phyloP scores from a whole-genome alignment of 768 basidiomycete species.

The Collybia sordida region DNA sequence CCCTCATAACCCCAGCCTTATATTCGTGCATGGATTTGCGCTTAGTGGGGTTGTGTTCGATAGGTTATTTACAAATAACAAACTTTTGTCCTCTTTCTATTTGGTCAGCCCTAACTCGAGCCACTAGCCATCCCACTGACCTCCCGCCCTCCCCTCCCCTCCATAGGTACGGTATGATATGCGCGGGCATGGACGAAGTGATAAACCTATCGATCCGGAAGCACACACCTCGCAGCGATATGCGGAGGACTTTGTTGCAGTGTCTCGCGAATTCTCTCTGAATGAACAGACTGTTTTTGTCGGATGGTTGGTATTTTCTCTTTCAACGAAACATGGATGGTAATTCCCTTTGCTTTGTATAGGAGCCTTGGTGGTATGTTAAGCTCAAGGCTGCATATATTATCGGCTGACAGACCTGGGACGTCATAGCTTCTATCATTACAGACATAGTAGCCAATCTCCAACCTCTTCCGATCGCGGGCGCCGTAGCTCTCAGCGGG shows the following conservation, averaged over 20 bases:
- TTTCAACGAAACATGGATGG: too few species aligned
- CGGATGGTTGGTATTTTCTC: too few species aligned
- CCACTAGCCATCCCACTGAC: not conserved
- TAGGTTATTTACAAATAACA: conserved; percentile 30
- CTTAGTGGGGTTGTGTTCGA: conserved; percentile 35
- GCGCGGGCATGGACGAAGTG: conserved; percentile 16
- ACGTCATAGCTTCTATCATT: too few species aligned
- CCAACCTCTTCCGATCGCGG: too few species aligned
- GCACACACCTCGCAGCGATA: conserved; percentile 11
- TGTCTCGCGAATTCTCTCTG: not conserved
- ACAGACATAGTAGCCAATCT: too few species aligned
- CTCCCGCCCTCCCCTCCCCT: not conserved
- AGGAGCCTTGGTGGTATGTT: too few species aligned
- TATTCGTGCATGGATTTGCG: conserved; percentile 43
- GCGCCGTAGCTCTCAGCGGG: too few species aligned
- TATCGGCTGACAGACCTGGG: too few species aligned
- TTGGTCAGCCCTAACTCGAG: conserved; percentile 15
- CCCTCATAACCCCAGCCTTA: conserved; percentile 31
- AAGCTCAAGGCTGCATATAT: too few species aligned
- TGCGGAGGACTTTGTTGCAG: conserved; percentile 17
- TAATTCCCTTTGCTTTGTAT: too few species aligned
- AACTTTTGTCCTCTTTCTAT: conserved; percentile 21
- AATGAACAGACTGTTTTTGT: too few species aligned
- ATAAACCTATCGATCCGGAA: conserved; percentile 6
- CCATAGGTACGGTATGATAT: conserved; percentile 13